Evolutionary conservation across 2,329 filamentous ascomycete genomes (phyloP), one percentile per base, ranked within the genome.

Genomic region (Epichloe typhina): DNA sequence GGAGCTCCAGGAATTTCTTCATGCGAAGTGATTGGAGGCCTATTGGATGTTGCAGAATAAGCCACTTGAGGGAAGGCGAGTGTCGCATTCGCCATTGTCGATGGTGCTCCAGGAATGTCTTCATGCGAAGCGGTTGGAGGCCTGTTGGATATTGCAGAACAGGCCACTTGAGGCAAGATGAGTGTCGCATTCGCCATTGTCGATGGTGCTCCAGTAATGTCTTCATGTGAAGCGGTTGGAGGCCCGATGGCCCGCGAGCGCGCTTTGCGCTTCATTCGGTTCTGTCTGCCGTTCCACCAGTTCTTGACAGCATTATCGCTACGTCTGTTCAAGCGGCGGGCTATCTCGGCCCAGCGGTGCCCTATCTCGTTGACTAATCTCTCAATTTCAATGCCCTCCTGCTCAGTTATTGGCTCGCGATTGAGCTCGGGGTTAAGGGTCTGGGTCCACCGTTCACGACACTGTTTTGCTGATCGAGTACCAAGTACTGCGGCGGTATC

Each of bases 301-400:
- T 96, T 96, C 79, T 96, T 96, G 56, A 96, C 88, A 31, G 88
- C 86, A 62, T 96, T 96, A 72, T 96, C 90, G 66, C 89, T 95
- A 62, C 90, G 84, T 56, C 88, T 88, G 50, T 84, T 77, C 19
- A 96, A 76, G 44, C 81, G 76, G 57, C 90, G 79, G 43, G 90
- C 88, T 62, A 96, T 96, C 64, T 96, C 88, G 2, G 90, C 90
- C 90, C 90, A 96, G 51, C 86, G 81, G 72, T 89, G 91, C 55
- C 89, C 89, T 71, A 88, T 82, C 59, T 85, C 78, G 11, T 70
- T 67, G 15, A 96, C 90, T 65, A 93, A 76, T 52, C 77, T 74
- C 69, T 91, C 83, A 61, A 97, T 95, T 60, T 81, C 62, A 39
- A 75, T 66, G 2, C 84, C 84, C 66, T 91, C 86, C 37, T 84